Conservation (phyloP, 2,329 filamentous ascomycete species). For the Sporothrix curviconia region DNA sequence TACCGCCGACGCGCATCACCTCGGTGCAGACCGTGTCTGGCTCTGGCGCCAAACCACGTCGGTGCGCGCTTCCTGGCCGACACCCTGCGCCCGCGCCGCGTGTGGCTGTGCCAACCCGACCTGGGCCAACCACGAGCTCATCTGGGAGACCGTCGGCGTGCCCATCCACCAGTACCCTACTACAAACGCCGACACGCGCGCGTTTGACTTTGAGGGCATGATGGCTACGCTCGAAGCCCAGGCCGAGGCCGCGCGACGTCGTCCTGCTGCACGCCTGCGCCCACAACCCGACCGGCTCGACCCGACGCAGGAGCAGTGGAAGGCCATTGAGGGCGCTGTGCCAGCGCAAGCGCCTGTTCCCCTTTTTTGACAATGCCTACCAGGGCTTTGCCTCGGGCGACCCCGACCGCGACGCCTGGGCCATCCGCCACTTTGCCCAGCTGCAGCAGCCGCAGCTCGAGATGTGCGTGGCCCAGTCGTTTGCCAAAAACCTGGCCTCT, state of each 20-base stretch:
- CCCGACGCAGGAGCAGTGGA: constrained; percentile 90
- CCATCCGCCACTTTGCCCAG: constrained; percentile 86
- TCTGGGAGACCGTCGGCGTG: constrained; percentile 85
- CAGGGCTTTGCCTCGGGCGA: constrained; percentile 95
- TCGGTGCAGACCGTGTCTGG: constrained; percentile 95
- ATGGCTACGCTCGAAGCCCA: constrained; percentile 62
- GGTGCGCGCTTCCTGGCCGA: constrained; percentile 88
- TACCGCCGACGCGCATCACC: constrained; percentile 68
- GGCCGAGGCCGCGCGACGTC: constrained; percentile 64
- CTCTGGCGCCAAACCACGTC: constrained; percentile 87
- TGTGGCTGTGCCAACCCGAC: constrained; percentile 94
- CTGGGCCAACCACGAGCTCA: constrained; percentile 98
- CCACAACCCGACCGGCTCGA: constrained; percentile 98
- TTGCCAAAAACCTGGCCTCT: constrained; percentile 97
- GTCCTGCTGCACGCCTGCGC: constrained; percentile 92
- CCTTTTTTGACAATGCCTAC: constrained; percentile 97
- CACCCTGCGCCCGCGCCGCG: constrained; percentile 64
- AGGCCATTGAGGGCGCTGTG: constrained; percentile 75
- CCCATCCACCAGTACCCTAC: constrained; percentile 79
- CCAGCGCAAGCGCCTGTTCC: constrained; percentile 75
- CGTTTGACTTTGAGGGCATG: constrained; percentile 89
- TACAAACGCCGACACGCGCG: constrained; percentile 83
- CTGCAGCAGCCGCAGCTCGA: constrained; percentile 64
- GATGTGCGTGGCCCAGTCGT: constrained; percentile 82
- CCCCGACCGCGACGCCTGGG: constrained; percentile 75